phyloP scores from a whole-genome alignment of 163 green algal species.

The Scenedesmus sp. region DNA sequence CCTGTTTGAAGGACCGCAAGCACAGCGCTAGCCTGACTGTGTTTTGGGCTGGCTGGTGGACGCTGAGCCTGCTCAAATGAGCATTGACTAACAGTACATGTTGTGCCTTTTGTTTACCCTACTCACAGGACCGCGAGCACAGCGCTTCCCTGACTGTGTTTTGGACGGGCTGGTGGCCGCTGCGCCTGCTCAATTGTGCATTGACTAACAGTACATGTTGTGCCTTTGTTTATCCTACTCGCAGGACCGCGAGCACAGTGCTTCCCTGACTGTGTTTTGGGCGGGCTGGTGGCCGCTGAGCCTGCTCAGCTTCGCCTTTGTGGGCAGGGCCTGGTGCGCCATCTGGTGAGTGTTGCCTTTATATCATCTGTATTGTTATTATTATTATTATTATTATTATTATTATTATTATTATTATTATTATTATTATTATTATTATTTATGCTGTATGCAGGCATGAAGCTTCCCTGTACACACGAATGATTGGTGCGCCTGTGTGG shows the following conservation, averaged over 20 bases:
- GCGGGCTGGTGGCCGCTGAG: slow-evolving; percentile 75
- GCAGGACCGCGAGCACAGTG: slow-evolving; percentile 69
- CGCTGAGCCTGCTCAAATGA: slow-evolving; percentile 70
- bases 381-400: too few species aligned
- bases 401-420: too few species aligned
- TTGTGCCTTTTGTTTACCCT: slow-evolving; percentile 52
- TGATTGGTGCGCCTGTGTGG: too few species aligned
- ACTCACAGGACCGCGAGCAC: slow-evolving; percentile 59
- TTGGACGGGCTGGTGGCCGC: slow-evolving; percentile 79
- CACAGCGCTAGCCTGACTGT: slow-evolving; percentile 75
- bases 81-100: slow-evolving; percentile 77
- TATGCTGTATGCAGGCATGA: too few species aligned
- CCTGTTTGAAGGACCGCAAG: slow-evolving; percentile 51
- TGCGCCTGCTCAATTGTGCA: slow-evolving; percentile 71
- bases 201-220: slow-evolving; percentile 81
- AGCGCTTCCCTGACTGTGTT: slow-evolving; percentile 78
- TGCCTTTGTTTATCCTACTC: neutral
- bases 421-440: too few species aligned
- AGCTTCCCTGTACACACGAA: too few species aligned
- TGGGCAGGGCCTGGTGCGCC: slow-evolving; percentile 76
- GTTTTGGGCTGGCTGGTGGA: slow-evolving; percentile 83
- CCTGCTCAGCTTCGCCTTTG: slow-evolving; percentile 73
- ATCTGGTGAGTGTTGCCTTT: slow-evolving; percentile 49
- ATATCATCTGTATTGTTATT: too few species aligned
- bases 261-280: slow-evolving; percentile 79